Evolutionary conservation across 2,329 filamentous ascomycete species (phyloP), one percentile per base, ranked within the genome.

Genomic region (Cladosporium colombiae): DNA sequence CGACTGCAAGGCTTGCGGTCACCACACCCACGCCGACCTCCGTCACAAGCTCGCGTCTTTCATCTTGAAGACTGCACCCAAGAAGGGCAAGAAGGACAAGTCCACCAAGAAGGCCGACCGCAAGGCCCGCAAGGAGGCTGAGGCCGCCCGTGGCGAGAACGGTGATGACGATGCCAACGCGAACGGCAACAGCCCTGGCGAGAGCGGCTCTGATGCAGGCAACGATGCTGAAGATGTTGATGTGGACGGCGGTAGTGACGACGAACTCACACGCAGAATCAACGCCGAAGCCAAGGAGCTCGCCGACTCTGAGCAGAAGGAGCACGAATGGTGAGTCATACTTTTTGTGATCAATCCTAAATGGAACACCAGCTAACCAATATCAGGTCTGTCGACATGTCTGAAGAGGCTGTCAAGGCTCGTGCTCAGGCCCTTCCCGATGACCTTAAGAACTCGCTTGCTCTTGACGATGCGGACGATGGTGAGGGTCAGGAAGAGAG

Each of bases 1-100:
- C 72, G 95, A 99, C 82, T 99, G 95, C 90, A 99, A 99, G 84
- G 95, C 95, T 69, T 99, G 95, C 78, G 95, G 95, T 77, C 91
- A 96, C 81, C 93, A 92, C 76, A 91, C 91, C 71, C 90, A 95
- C 69, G 94, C 97, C 65, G 94, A 98, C 75, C 85, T 93, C 71
- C 92, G 93, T 77, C 88, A 96, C 79, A 99, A 99, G 86, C 89
- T 99, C 71, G 96, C 91, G 80, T 91, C 92, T 69, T 99, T 97
- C 85, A 97, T 99, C 78, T 83, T 98, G 78, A 98, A 98, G 87
- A 96, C 95, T 78, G 89, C 92, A 79, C 90, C 92, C 74, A 96
- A 96, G 84, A 92, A 92, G 81, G 87, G 88, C 74, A 97, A 97
- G 87, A 97, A 96, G 82, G 92, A 97, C 85, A 98, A 97, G 86